Base-by-base conservation (phyloP, 2,329 filamentous ascomycete genomes). In the Teratosphaeria pseudoeucalypti region DNA sequence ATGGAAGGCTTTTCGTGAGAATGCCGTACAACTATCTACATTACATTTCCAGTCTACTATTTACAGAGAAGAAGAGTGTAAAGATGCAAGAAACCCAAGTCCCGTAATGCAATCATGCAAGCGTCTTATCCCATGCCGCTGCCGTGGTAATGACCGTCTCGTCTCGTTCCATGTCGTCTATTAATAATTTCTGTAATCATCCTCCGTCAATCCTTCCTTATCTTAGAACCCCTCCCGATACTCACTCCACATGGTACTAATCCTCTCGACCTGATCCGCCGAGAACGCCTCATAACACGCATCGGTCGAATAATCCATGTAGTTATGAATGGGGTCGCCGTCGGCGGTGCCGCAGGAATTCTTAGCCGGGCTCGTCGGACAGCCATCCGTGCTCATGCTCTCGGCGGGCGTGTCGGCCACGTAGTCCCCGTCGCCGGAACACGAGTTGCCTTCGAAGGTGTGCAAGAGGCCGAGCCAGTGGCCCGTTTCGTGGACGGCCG, bases 251-350 rank as follows among this genome's bases (percentile, higher is more conserved):
- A 83, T 76, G 64, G 69, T 77, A 63, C 75, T 72, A 76, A 84
- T 82, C 57, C 81, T 70, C 60, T 73, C 67, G 23, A 75, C 71
- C 73, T 84, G 81, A 47, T 74, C 72, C 1, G 71, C 66, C 6
- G 81, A 82, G 62, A 84, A 84, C 1, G 69, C 73, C 63, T 75
- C 74, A 68, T 84, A 83, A 62, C 81, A 84, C 23, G 74, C 76
- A 73, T 84, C 82, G 7, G 73, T 77, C 4, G 76, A 78, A 67
- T 84, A 83, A 69, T 85, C 82, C 82, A 85, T 84, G 65, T 79
- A 84, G 66, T 84, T 82, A 61, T 81, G 78, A 58, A 84, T 79
- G 3, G 79, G 73, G 69, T 84, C 82, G 12, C 74, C 57, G 0
- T 78, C 79, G 11, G 73, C 70, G n/a, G 64, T 67, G 0, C 79